Percentiles rank a stretch among this genome's conserved stretches.
phyloP scores from a whole-genome alignment of 2,329 filamentous ascomycete genomes.

The Hirsutella rhossiliensis region DNA sequence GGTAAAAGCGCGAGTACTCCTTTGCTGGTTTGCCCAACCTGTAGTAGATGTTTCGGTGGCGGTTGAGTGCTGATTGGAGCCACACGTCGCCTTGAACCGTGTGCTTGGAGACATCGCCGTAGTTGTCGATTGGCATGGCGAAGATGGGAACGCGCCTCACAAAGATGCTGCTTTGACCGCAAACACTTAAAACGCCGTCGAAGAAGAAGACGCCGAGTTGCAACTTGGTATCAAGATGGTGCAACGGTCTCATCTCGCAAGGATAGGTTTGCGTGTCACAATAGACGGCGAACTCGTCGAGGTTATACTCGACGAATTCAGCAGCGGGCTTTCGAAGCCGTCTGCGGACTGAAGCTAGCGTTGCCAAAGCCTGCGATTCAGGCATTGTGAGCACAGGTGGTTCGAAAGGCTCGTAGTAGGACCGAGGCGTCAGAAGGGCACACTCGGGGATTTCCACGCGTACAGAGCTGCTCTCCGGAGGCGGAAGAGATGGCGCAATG shows the following conservation, averaged over 20 bases:
- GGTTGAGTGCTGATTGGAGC: slow-evolving; percentile 43
- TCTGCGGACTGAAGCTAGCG: slow-evolving; percentile 4
- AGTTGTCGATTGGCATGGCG: slow-evolving; percentile 53
- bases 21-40: slow-evolving; percentile 39
- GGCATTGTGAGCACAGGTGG: slow-evolving; percentile 10
- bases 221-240: slow-evolving; percentile 31
- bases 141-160: slow-evolving; percentile 45
- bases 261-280: slow-evolving; percentile 21
- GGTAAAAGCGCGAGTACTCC: slow-evolving; percentile 51
- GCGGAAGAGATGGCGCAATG: background rate
- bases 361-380: slow-evolving; percentile 8
- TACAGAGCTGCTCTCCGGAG: background rate
- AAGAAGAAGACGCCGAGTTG: slow-evolving; percentile 34
- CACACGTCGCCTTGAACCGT: slow-evolving; percentile 46
- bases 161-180: slow-evolving; percentile 30
- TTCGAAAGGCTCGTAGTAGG: slow-evolving; percentile 19
- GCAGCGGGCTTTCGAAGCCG: slow-evolving; percentile 4
- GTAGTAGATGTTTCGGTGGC: slow-evolving; percentile 45
- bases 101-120: slow-evolving; percentile 33
- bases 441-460: slow-evolving; percentile 15
- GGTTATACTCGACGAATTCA: slow-evolving; percentile 33
- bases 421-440: slow-evolving; percentile 14
- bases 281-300: slow-evolving; percentile 50
- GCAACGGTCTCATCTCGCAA: slow-evolving; percentile 41
- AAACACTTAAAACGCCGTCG: slow-evolving; percentile 45